Base-by-base conservation (phyloP, 139 green algal genomes). In the Pseudopediastrum boryanum region DNA sequence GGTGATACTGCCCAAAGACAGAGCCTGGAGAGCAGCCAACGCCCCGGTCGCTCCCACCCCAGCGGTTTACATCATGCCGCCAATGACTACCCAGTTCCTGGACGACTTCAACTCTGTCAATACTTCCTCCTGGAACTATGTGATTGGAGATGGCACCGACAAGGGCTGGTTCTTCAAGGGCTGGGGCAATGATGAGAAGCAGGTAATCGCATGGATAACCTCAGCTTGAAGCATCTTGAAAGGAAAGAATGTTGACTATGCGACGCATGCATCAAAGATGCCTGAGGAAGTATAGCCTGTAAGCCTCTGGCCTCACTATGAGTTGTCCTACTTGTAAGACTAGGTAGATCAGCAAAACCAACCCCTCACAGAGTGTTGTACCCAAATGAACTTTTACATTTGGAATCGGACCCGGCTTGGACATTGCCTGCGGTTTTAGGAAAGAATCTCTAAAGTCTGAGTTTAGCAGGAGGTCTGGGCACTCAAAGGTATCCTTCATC, bases 101-200 rank as follows among this genome's bases (percentile, higher is more conserved):
- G 65, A 73, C n/a, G 65, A 35, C 39, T 73, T 73, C 65, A 73
- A 43, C 38, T 59, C n/a, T 27, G 21, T 73, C 8, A 23, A 35
- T 12, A 36, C 4, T 59, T 6, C 12, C 4, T 59, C 42, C 39
- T 73, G 65, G 65, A 73, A n/a, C 9, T 7, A 21, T 1, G 25
- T 42, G 3, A 10, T 73, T 6, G 65, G 65, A 41, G 56, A 73
- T 35, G 65, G 65, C 19, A 25, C 56, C 4, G 65, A 73, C 38
- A 48, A 51, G 43, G 65, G 65, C 4, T 73, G 65, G 65, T 31
- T 59, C 65, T 73, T 73, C 39, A 36, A 27, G 16, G 65, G 65
- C 39, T 73, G 54, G 39, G 65, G 65, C 27, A 31, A 43, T 43
- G 56, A 36, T 29, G 65, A 73, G 39, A n/a, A 66, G 58, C 58